Evolutionary conservation across 1,284 basidiomycete genomes (phyloP).

Genomic region (Mycena sp.): DNA sequence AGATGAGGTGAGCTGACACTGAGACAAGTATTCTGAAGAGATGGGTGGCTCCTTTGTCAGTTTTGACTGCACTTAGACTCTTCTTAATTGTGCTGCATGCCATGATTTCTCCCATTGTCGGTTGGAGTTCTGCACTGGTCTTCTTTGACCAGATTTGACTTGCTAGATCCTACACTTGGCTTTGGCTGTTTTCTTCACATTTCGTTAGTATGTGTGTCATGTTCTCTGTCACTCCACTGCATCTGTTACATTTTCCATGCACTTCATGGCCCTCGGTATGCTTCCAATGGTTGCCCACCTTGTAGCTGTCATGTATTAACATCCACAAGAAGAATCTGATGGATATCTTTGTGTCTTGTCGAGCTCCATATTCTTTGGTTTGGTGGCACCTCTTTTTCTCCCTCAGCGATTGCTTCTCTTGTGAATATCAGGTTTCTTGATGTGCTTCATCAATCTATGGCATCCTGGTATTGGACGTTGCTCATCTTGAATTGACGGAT

Average conservation of each 20-base stretch:
- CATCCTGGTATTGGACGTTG: not conserved
- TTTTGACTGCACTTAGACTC: no score
- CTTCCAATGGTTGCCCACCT: conserved; percentile 37
- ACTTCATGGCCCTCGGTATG: conserved; percentile 26
- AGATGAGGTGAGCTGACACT: conserved; percentile 36
- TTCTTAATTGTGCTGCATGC: not conserved
- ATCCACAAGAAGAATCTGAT: conserved; percentile 41
- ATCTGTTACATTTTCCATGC: conserved; percentile 22
- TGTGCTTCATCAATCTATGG: not conserved
- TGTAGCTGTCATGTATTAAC: conserved; percentile 36
- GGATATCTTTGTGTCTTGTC: no score
- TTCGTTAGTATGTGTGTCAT: not conserved
- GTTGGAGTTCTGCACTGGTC: not conserved
- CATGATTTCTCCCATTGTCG: not conserved
- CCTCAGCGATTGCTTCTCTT: not conserved
- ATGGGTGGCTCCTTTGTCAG: not conserved
- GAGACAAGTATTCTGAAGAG: conserved; percentile 35
- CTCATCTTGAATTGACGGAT: conserved; percentile 24
- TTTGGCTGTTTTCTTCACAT: no score
- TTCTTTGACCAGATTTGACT: not conserved
- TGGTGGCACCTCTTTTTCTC: not conserved
- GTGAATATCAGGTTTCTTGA: conserved; percentile 1
- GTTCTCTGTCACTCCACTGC: not conserved
- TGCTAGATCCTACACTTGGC: not conserved
- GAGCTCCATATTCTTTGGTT: conserved; percentile 29